Evolutionary conservation across 2,329 filamentous ascomycete genomes (phyloP).

Genomic region (Calonectria fujianensis): DNA sequence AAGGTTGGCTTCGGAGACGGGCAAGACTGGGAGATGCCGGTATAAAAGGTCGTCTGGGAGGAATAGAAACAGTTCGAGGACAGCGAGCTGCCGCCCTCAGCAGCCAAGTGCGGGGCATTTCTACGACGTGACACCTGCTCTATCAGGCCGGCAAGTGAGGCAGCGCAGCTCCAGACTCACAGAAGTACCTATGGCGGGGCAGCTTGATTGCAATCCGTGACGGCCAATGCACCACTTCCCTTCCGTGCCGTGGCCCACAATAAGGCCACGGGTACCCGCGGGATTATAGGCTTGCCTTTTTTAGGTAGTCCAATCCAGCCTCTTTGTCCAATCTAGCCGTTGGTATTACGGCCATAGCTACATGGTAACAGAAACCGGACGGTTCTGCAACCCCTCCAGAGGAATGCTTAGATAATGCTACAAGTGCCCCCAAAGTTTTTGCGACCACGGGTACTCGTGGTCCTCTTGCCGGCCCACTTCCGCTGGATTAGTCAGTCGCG

Average conservation of each 20-base stretch:
- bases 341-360: neutral
- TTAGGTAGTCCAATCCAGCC: neutral
- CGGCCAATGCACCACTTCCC: constrained; percentile 52
- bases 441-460: neutral
- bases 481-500: neutral
- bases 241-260: constrained; percentile 1
- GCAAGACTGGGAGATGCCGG: constrained; percentile 48
- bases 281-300: neutral
- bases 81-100: constrained; percentile 56
- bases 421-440: neutral
- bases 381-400: neutral
- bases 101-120: constrained; percentile 69
- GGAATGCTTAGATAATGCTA: neutral
- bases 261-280: neutral
- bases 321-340: neutral
- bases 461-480: neutral
- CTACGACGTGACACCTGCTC: constrained; percentile 52
- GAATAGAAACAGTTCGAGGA: constrained; percentile 47
- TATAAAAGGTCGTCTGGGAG: constrained; percentile 52
- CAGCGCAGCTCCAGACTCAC: constrained; percentile 47
- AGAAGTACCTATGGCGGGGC: constrained; percentile 53
- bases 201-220: constrained; percentile 54
- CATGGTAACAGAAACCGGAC: neutral
- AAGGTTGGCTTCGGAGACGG: constrained; percentile 43
- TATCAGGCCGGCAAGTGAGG: constrained; percentile 52